Evolutionary conservation across 2,329 filamentous ascomycete species (phyloP).

Genomic region (Cercospora sp.): DNA sequence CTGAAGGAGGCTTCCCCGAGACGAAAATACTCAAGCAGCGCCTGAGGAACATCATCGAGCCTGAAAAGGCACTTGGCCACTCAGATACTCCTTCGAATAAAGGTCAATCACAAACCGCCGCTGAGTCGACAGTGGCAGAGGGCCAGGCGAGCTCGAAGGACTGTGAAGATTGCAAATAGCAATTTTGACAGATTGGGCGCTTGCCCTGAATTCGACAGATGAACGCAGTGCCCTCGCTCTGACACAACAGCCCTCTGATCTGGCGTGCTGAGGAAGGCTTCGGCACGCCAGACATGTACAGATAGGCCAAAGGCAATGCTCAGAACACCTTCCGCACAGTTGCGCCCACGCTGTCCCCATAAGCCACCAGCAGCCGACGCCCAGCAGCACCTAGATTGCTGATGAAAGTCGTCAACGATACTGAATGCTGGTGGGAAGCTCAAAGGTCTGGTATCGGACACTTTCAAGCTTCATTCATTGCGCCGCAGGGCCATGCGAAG

Average conservation of each 20-base stretch:
- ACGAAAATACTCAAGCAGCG: constrained; percentile 86
- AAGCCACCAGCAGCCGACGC: too few relatives aligned
- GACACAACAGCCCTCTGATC: background rate
- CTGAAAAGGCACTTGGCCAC: constrained; percentile 75
- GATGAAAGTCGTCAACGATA: background rate
- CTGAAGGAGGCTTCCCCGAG: constrained; percentile 88
- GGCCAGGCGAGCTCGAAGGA: background rate
- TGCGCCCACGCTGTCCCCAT: background rate
- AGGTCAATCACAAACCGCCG: background rate
- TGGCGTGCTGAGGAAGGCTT: background rate
- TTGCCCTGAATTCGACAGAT: background rate
- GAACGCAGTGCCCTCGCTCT: background rate
- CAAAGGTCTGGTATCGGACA: background rate
- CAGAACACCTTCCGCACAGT: background rate
- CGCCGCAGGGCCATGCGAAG: too few relatives aligned
- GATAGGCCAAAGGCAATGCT: background rate
- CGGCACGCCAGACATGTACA: background rate
- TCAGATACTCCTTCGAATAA: constrained; percentile 46
- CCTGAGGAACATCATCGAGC: constrained; percentile 80
- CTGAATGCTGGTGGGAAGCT: background rate
- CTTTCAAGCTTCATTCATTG: background rate
- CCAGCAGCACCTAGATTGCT: background rate
- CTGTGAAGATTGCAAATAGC: constrained; percentile 23
- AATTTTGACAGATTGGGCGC: background rate
- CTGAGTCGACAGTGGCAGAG: background rate